Evolutionary conservation across 2,329 filamentous ascomycete genomes (phyloP), one percentile per base, ranked within the genome.

Genomic region (Cladosporium sp.): DNA sequence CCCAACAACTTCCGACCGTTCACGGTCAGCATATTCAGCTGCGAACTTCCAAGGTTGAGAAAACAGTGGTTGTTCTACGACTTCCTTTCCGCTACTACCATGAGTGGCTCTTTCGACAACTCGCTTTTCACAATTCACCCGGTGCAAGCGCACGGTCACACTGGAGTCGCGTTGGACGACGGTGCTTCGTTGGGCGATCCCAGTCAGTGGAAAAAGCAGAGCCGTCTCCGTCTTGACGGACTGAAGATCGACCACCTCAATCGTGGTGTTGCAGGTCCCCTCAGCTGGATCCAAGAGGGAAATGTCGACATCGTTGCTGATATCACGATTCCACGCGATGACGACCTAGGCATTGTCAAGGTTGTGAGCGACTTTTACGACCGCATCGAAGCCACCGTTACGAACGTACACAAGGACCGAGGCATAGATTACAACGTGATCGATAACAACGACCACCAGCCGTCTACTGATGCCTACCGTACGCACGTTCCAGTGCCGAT

Each of bases 11-110:
- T 99, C 82, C 87, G 95, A n/a, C 95, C 95, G 0, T 99, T 96
- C 77, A 90, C 93, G 0, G 89, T 97, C 71, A 97, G 93, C 81
- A 96, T 99, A 68, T 99, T 92, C 81, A 95, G 92, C 7, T 97
- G 94, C 78, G 94, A 98, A 74, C 85, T 99, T 47, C 94, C 95
- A 1, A 91, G 95, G 73, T 82, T 99, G 57, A 88, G 95, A 62
- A 98, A 97, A 75, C 94, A 96, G 74, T 99, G 93, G 91, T 84
- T 99, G 0, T 97, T 98, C 78, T 99, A 99, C 81, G 95, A 99
- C 78, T 96, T 99, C 72, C 81, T 99, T 32, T 95, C 92, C 0
- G 95, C 95, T 21, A 97, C 92, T 75, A 94, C 95, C 78, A 96
- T 98, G 87, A 97, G 92, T 14, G 95, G 95, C 1, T 95, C 93